A percentile compares a stretch with the other conserved stretches of the same genome.
Evolutionary conservation across 257 asterid species (phyloP).

Genomic region (Lycium barbarum): DNA sequence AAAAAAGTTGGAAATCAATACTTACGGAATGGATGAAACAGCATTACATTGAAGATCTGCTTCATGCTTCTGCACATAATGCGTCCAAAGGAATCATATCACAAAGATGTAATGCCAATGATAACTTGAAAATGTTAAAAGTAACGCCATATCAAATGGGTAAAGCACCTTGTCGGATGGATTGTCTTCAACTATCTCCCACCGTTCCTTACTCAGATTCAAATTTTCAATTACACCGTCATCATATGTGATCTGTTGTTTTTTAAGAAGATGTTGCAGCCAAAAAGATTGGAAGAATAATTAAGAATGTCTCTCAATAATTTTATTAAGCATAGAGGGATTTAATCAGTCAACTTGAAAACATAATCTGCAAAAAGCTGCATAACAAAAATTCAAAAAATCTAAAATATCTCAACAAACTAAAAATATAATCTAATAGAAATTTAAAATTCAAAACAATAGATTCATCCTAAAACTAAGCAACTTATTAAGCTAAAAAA

Average conservation of each 20-base stretch:
- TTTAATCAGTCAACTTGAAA: too few relatives aligned
- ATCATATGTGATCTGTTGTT: constrained; percentile 35
- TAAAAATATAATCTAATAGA: too few relatives aligned
- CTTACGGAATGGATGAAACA: constrained; percentile 40
- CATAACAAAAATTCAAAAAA: too few relatives aligned
- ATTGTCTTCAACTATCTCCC: constrained; percentile 39
- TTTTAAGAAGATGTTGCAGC: too few relatives aligned
- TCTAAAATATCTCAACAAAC: too few relatives aligned
- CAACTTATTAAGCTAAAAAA: too few relatives aligned
- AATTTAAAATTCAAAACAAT: too few relatives aligned
- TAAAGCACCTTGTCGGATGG: constrained; percentile 27
- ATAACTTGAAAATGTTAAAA: not conserved
- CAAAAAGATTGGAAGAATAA: too few relatives aligned
- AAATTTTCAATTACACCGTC: constrained; percentile 51
- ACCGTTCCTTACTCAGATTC: constrained; percentile 49
- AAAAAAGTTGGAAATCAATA: not conserved
- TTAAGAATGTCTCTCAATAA: too few relatives aligned
- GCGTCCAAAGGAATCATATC: constrained; percentile 31
- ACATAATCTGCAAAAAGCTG: too few relatives aligned
- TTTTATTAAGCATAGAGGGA: too few relatives aligned
- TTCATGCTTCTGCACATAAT: constrained; percentile 34
- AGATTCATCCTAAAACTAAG: too few relatives aligned
- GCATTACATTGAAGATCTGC: constrained; percentile 27
- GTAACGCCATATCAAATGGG: constrained; percentile 20
- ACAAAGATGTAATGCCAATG: not conserved